Base-by-base conservation (phyloP, 2,329 filamentous ascomycete genomes). In the Xylaria sp. region DNA sequence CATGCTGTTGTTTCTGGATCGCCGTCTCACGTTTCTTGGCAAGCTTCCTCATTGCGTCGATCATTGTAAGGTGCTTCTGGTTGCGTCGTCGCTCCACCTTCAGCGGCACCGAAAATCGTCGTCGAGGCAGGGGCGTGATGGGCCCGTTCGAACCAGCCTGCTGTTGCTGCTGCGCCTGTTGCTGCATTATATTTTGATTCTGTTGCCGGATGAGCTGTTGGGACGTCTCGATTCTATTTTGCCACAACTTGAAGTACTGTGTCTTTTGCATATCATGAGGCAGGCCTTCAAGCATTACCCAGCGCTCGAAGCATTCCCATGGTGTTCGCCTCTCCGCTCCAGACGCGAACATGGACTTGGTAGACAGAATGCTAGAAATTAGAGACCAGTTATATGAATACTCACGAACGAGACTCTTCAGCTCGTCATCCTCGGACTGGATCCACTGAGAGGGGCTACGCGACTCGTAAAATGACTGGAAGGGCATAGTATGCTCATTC, bases 231-330 rank as follows among this genome's bases (percentile, higher is more conserved):
- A 88, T 85, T 22, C 85, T 75, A 8, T 74, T 75, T 60, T 83
- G 85, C 67, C 87, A 88, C 1, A 82, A 74, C 66, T 92, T 91
- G 79, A 97, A 99, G 70, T 97, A 99, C 41, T 92, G 89, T 0
- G 91, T 96, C 75, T 96, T 96, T 17, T 89, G 87, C 88, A 97
- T 95, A 61, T 99, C 94, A 9, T 88, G 85, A 4, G 94, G 93
- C 37, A 97, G 78, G 1, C 92, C 92, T 74, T 97, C 94, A 11
- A 97, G 77, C 63, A 90, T 87, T 50, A 97, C 89, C 93, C 93
- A 99, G 40, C 94, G 85, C 73, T 99, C 94, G 65, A 99, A 99
- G 69, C 94, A 99, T 74, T 99, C 94, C 94, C 94, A 99, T 0
- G 93, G 92, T 2, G 93, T 97, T 44, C 94, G 85, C 57, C 94